Base-by-base conservation (phyloP, 768 basidiomycete genomes). In the Mycena olivaceomarginata region DNA sequence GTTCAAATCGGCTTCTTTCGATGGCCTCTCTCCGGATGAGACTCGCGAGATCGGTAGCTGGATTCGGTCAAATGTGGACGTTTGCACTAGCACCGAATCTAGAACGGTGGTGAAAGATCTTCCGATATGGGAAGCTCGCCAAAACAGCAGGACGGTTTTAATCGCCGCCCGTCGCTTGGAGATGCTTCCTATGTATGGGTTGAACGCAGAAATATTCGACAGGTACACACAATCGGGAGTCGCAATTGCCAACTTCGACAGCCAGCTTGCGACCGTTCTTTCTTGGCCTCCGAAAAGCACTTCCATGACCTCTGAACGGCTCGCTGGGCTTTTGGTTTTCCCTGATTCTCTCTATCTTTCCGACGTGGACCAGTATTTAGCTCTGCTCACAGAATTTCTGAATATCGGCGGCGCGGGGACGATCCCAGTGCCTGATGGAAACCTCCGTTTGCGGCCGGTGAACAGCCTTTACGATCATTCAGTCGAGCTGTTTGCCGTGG, bases 41-140 rank as follows among this genome's bases (percentile, higher is more conserved):
- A 65, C 59, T 20, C 65, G 43, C 37, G 67, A 67, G 18, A 53
- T 79, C 39, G n/a, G 72, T 31, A 8, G 22, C 25, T 79, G 78
- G 78, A 64, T 79, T 25, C 68, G 72, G 45, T 63, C 60, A 7
- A 31, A 68, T 16, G 9, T 79, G 1, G 37, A 62, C 18, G 13
- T 12, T 4, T 74, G 75, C 20, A 41, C 9, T 9, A 60, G 69
- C 53, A 2, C 63, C 3, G 66, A 68, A 7, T 67, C 64, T 10
- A 48, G 78, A n/a, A 56, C 9, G 43, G 45, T 73, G 16, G 57
- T 77, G 25, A 57, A 66, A 63, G 31, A 16, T 39, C 75, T 79
- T 31, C 75, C 78, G 12, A 76, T 79, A 63, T 79, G 78, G 78
- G 60, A 71, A 41, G 78, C 72, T 15, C 72, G 75, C 2, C 48